phyloP scores from a whole-genome alignment of 106 monocot genomes.

The Allium fistulosum region DNA sequence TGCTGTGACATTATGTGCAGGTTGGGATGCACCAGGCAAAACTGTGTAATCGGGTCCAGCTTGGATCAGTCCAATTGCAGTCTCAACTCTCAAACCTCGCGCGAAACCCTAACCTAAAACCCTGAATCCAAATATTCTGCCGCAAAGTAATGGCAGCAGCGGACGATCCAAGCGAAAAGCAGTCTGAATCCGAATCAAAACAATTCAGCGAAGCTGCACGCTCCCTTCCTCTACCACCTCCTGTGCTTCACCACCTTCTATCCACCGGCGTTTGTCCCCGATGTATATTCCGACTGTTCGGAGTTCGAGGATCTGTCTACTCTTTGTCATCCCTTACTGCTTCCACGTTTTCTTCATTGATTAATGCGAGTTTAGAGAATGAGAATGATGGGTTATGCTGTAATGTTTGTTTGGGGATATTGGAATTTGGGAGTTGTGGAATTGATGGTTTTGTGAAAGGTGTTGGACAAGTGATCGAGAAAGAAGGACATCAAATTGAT shows the following conservation, averaged over 20 bases:
- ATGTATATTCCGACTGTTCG: conserved; percentile 75
- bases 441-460: conserved; percentile 25
- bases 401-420: conserved; percentile 69
- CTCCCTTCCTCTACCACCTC: conserved; percentile 41
- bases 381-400: conserved; percentile 26
- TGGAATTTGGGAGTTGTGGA: conserved; percentile 14
- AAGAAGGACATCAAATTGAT: conserved; percentile 42
- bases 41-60: no score
- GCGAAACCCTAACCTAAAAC: no score
- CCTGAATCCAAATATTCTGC: no score
- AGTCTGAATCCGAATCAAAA: background rate
- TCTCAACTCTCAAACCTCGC: no score
- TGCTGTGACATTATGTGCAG: no score
- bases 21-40: no score
- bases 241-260: conserved; percentile 40
- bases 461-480: conserved; percentile 29
- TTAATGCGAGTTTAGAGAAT: conserved; percentile 11
- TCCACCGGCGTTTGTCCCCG: conserved; percentile 52
- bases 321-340: conserved; percentile 32
- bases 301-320: conserved; percentile 28
- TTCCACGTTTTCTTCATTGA: conserved; percentile 27
- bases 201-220: conserved; percentile 16
- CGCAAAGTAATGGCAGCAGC: no score
- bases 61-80: no score
- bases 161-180: no score